Percentiles rank a stretch among this genome's conserved stretches.
Conservation (phyloP, 257 asterid genomes). For the Linderniella brevidens region DNA sequence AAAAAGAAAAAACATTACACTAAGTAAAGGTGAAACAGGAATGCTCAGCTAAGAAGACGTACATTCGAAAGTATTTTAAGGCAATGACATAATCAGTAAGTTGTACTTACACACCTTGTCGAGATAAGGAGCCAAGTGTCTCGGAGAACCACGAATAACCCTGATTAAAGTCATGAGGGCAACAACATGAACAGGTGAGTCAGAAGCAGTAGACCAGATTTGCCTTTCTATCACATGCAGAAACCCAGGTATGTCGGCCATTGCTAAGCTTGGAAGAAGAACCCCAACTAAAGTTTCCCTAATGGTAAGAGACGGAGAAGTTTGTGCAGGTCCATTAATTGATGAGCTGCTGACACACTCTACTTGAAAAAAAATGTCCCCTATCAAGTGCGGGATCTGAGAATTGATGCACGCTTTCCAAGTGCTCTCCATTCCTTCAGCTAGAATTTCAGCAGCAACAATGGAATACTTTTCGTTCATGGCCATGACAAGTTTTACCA, state of each 20-base stretch:
- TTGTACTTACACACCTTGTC: slow-evolving; percentile 69
- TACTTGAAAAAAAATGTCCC: slow-evolving; percentile 85
- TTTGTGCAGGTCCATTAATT: slow-evolving; percentile 22
- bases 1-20: not conserved
- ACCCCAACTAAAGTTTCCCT: slow-evolving; percentile 58
- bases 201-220: slow-evolving; percentile 98
- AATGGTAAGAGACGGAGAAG: slow-evolving; percentile 33
- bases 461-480: slow-evolving; percentile 75
- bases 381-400: slow-evolving; percentile 65
- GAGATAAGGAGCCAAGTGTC: slow-evolving; percentile 69
- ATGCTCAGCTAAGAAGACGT: too few species aligned
- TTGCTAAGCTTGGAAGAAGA: slow-evolving; percentile 90
- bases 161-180: slow-evolving; percentile 77
- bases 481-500: slow-evolving; percentile 78
- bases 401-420: slow-evolving; percentile 69
- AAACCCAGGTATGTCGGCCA: slow-evolving; percentile 79
- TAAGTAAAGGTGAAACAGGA: not conserved
- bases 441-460: slow-evolving; percentile 93
- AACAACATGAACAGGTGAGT: slow-evolving; percentile 86
- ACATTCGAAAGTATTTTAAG: not conserved
- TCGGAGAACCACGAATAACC: slow-evolving; percentile 78
- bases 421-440: slow-evolving; percentile 97
- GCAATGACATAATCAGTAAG: slow-evolving; percentile 1
- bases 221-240: slow-evolving; percentile 82
- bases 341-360: slow-evolving; percentile 80